Evolutionary conservation across 345 rosid species (phyloP).

Genomic region (Noccaea bulbosa): DNA sequence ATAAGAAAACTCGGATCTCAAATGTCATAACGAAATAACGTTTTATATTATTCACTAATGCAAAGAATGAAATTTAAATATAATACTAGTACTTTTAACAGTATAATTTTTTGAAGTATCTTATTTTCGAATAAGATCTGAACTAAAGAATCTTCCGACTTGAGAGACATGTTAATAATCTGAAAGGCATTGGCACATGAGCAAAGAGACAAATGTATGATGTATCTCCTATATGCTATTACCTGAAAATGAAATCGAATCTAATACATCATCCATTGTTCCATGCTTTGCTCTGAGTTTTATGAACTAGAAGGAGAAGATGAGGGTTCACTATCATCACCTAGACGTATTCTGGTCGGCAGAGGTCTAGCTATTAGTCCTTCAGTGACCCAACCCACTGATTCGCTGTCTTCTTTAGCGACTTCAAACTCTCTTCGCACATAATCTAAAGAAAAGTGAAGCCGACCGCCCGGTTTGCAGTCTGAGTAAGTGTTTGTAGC

Average conservation of each 20-base stretch:
- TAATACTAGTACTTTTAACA: too few relatives aligned
- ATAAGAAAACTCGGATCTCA: not conserved
- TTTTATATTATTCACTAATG: not conserved
- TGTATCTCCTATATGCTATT: conserved; percentile 21
- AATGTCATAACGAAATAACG: not conserved
- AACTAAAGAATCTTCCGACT: not conserved
- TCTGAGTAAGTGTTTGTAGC: conserved; percentile 60
- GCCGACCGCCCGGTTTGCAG: conserved; percentile 77
- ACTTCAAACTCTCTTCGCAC: conserved; percentile 83
- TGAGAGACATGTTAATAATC: not conserved
- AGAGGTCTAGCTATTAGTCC: conserved; percentile 93
- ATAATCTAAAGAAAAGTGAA: conserved; percentile 79
- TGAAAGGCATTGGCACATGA: not conserved
- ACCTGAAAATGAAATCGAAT: not conserved
- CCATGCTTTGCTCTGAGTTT: not conserved
- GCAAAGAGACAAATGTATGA: not conserved
- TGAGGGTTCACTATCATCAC: conserved; percentile 28
- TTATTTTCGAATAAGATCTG: not conserved
- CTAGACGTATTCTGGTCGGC: conserved; percentile 61
- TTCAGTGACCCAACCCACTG: conserved; percentile 78
- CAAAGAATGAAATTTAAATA: too few relatives aligned
- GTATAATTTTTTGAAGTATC: too few relatives aligned
- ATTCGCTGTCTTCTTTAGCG: conserved; percentile 68
- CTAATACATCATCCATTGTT: conserved; percentile 7
- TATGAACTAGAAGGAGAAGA: conserved; percentile 33